Percentiles rank a stretch among this genome's conserved stretches.
phyloP scores from a whole-genome alignment of 2,329 filamentous ascomycete species.

The Neocatenulostroma microsporum region DNA sequence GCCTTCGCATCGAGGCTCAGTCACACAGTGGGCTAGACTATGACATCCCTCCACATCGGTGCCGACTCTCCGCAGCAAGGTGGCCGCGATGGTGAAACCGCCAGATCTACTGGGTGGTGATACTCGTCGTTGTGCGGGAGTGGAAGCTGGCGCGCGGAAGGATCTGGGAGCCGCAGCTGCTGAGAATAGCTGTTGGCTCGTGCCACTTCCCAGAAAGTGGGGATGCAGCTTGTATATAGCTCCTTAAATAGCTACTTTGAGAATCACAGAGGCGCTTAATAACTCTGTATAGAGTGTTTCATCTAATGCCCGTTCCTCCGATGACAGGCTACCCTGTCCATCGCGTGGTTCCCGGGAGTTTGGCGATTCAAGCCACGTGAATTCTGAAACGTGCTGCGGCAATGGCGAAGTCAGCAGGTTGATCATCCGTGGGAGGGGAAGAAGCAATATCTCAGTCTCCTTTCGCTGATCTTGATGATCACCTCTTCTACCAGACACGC shows the following conservation, averaged over 20 bases:
- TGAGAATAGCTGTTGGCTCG: not conserved
- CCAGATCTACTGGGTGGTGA: slow-evolving; percentile 14
- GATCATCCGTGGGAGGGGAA: no score
- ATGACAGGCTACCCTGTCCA: no score
- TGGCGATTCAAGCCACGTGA: no score
- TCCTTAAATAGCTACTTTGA: slow-evolving; percentile 2
- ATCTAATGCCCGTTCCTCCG: no score
- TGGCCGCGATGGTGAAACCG: slow-evolving; percentile 8
- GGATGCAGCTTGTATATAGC: no score
- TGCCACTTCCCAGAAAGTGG: slow-evolving; percentile 1
- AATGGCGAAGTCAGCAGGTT: no score
- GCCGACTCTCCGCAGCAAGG: slow-evolving; percentile 7
- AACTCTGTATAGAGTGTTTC: not conserved
- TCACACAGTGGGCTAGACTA: not conserved
- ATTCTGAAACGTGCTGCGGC: no score
- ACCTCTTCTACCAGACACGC: no score
- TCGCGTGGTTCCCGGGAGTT: no score
- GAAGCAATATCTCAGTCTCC: no score
- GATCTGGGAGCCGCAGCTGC: slow-evolving; percentile 1
- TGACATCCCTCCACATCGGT: slow-evolving; percentile 4
- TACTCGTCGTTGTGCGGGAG: slow-evolving; percentile 3
- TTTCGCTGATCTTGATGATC: no score
- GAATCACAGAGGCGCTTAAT: no score
- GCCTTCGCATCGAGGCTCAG: slow-evolving; percentile 8
- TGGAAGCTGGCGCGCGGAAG: not conserved